Percentiles rank a stretch among this genome's conserved stretches.
Evolutionary conservation across 73 alveolate species (phyloP).

Genomic region (Paramecium tetraurelia): DNA sequence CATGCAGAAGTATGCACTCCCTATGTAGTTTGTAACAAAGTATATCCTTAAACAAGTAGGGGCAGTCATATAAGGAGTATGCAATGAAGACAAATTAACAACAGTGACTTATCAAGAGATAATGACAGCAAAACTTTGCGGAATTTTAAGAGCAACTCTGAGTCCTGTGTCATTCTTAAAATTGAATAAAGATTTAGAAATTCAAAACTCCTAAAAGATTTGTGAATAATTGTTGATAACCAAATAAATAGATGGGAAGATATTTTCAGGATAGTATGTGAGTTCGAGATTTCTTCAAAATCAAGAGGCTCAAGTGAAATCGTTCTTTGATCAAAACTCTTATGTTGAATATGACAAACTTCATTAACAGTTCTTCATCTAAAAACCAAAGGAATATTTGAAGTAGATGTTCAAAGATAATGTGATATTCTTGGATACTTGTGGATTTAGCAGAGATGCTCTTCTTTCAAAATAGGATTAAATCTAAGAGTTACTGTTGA

Average conservation of each 20-base stretch:
- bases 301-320: not conserved
- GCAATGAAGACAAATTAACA: slow-evolving; percentile 8
- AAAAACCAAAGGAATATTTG: slow-evolving; percentile 7
- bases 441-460: slow-evolving; percentile 10
- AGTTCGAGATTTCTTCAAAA: slow-evolving; percentile 1
- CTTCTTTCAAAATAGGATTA: not conserved
- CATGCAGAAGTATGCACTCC: not conserved
- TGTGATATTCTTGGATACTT: slow-evolving; percentile 14
- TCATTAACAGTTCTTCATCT: not conserved
- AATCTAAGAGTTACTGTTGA: not conserved
- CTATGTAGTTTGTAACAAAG: not conserved
- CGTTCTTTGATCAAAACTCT: not conserved
- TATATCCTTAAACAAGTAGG: not conserved
- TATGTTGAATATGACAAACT: slow-evolving; percentile 42
- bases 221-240: not conserved
- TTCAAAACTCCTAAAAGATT: not conserved
- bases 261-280: not conserved
- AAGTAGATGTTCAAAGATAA: not conserved
- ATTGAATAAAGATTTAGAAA: not conserved
- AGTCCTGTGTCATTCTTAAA: not conserved
- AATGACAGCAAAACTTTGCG: not conserved
- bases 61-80: not conserved
- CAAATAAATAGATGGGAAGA: slow-evolving; percentile 13
- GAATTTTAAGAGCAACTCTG: not conserved
- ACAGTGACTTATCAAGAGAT: not conserved